A percentile compares a stretch with the other conserved stretches of the same genome.
phyloP scores from a whole-genome alignment of 1,284 basidiomycete species.

The Puccinia polysora region DNA sequence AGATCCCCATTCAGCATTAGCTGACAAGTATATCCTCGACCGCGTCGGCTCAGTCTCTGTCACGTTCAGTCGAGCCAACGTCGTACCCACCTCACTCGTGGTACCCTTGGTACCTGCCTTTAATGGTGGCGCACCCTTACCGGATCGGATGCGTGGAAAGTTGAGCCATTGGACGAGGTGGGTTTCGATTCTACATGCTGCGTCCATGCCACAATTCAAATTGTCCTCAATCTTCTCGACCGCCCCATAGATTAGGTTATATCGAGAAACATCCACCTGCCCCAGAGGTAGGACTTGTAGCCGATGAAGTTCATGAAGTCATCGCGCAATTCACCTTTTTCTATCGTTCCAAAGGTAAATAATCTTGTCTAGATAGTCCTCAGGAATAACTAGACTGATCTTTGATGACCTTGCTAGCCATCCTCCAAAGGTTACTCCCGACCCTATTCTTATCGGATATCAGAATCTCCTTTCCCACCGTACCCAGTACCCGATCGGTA shows the following conservation, averaged over 20 bases:
- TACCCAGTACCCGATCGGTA: slow-evolving; percentile 6
- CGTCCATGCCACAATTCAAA: background rate
- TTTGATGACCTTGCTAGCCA: background rate
- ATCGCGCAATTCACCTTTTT: slow-evolving; percentile 35
- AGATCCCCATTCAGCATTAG: slow-evolving; percentile 43
- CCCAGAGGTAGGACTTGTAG: slow-evolving; percentile 34
- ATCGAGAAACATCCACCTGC: slow-evolving; percentile 31
- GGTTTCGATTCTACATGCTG: background rate
- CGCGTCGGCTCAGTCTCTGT: slow-evolving; percentile 37
- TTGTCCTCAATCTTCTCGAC: background rate
- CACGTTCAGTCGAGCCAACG: slow-evolving; percentile 27
- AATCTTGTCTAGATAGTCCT: background rate
- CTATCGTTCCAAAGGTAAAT: slow-evolving; percentile 38
- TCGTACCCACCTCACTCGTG: slow-evolving; percentile 38
- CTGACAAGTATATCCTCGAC: slow-evolving; percentile 39
- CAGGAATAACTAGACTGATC: background rate
- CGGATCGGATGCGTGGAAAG: slow-evolving; percentile 34
- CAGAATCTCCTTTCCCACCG: slow-evolving; percentile 32
- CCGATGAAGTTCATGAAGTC: slow-evolving; percentile 27
- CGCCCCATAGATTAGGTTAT: slow-evolving; percentile 22
- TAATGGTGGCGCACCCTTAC: slow-evolving; percentile 37
- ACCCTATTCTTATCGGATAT: slow-evolving; percentile 11
- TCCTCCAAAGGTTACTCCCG: slow-evolving; percentile 21
- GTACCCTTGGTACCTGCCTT: slow-evolving; percentile 33
- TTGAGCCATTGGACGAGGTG: slow-evolving; percentile 42